These are phyloP conservation scores for Colletotrichum abscissum DNA, from an alignment of 2,329 filamentous ascomycete species.

Conservation along the genomic window DNA sequence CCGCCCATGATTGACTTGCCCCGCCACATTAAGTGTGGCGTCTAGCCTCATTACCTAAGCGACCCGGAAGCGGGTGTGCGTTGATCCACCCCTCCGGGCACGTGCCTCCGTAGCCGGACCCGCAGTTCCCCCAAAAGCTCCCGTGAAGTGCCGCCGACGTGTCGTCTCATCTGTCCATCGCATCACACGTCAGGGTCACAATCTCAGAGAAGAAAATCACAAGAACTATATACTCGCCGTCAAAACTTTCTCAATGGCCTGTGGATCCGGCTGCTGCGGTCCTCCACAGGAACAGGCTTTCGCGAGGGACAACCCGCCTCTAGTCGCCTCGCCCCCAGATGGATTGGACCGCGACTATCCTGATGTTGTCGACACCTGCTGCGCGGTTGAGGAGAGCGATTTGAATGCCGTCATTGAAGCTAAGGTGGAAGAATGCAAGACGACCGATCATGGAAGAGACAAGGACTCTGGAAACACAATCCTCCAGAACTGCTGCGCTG, in stretches of 20 bases:
- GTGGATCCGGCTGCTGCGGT: slow-evolving; percentile 24
- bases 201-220: background rate
- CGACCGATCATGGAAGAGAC: background rate
- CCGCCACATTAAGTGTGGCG: background rate
- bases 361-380: background rate
- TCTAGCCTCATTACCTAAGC: background rate
- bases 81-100: background rate
- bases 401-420: background rate
- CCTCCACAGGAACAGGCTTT: background rate
- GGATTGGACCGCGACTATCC: background rate
- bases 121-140: background rate
- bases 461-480: background rate
- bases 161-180: background rate
- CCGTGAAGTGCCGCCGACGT: background rate
- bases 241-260: background rate
- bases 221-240: no score
- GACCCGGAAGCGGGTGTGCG: background rate
- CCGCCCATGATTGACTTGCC: no score
- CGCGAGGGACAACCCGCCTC: background rate
- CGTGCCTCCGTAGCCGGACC: background rate
- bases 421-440: background rate
- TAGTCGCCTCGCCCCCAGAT: background rate
- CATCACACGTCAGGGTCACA: background rate
- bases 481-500: background rate
- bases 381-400: background rate